Base-by-base conservation (phyloP, 257 asterid genomes). In the Haberlea rhodopensis region DNA sequence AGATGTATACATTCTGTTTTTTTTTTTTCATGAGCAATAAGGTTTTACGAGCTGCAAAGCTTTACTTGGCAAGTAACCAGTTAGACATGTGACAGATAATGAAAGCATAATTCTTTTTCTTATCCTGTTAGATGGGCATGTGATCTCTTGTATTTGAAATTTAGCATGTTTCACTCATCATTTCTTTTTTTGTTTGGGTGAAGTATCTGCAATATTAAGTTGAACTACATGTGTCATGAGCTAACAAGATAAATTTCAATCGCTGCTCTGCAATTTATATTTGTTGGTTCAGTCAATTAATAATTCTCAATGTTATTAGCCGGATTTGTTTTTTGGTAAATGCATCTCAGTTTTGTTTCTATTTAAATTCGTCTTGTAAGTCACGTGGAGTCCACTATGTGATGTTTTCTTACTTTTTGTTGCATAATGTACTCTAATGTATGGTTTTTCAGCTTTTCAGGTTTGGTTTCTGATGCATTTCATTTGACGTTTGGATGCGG, bases 251-350 rank as follows among this genome's bases (percentile, higher is more conserved):
- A 9, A 57, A 6, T 6, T 21, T 51, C 25, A 11, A 58, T 13
- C 21, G 4, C 26, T 46, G 32, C 26, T n/a, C 31, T 49, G 62
- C 58, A 55, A 34, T 54, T 34, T 52, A 11, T 58, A 37, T 27
- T 21, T 40, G 25, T 23, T 52, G 23, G 21, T 28, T 19, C 13
- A 7, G 15, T n/a, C n/a, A 28, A 18, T 25, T 43, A 5, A 5
- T 46, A 16, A 18, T 9, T 46, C 19, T 3, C 57, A 40, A 55
- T 57, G 31, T 29, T 61, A 8, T n/a, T 26, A 20, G 27, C 49
- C 48, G 62, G 25, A 27, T 56, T 18, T 34, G 64, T 6, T 67
- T 48, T 53, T 18, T 57, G 64, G 20, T 37, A n/a, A 48, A 28
- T 13, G 49, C 62, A 20, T 59, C 51, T 52, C 20, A 6, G 23